Percentiles rank a stretch among this genome's conserved stretches.
Evolutionary conservation across 75 land plant species (phyloP).

Genomic region (Picea glauca): DNA sequence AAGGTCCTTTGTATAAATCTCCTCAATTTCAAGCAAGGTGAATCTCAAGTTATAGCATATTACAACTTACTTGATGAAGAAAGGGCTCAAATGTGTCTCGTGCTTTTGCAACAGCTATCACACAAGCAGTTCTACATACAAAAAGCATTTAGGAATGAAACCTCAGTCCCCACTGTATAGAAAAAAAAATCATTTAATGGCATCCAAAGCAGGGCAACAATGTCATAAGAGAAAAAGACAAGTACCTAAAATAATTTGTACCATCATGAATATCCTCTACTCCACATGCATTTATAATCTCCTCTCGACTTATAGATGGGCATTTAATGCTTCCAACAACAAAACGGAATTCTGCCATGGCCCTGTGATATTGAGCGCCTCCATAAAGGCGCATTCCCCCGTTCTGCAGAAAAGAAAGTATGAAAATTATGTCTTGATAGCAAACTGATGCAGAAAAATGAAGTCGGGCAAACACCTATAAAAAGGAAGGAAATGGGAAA

Average conservation of each 20-base stretch:
- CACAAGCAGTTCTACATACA: slow-evolving; percentile 84
- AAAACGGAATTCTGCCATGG: slow-evolving; percentile 98
- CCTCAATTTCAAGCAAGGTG: neutral
- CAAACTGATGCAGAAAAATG: neutral
- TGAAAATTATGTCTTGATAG: neutral
- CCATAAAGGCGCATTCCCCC: slow-evolving; percentile 99
- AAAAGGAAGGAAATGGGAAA: neutral
- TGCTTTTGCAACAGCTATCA: slow-evolving; percentile 96
- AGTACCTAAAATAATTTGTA: slow-evolving; percentile 91
- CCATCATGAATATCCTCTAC: slow-evolving; percentile 99
- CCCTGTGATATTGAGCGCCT: slow-evolving; percentile 98
- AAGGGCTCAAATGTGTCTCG: slow-evolving; percentile 94
- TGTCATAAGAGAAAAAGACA: neutral
- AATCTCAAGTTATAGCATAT: neutral
- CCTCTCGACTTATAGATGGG: slow-evolving; percentile 86
- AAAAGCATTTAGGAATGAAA: slow-evolving; percentile 8
- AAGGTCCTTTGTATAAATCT: neutral
- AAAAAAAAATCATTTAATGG: neutral
- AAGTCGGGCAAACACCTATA: neutral
- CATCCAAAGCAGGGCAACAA: neutral
- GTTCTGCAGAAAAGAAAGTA: slow-evolving; percentile 50
- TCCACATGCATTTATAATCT: slow-evolving; percentile 99
- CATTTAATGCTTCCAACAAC: slow-evolving; percentile 88
- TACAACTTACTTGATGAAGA: slow-evolving; percentile 73
- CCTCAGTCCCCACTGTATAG: neutral